phyloP scores from a whole-genome alignment of 2,329 filamentous ascomycete species.

The Tolypocladium sp. region DNA sequence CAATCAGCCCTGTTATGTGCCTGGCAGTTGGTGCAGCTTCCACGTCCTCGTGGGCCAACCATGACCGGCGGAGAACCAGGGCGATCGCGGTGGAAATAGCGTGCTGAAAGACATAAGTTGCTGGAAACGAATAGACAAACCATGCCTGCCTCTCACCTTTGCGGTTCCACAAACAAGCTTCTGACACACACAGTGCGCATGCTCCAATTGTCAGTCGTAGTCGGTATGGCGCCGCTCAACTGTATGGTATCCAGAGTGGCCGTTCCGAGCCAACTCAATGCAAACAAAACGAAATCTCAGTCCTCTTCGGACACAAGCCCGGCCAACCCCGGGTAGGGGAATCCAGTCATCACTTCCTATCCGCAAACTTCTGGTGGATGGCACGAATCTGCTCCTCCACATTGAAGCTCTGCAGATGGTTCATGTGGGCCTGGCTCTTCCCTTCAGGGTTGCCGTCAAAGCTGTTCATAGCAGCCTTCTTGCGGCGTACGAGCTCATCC shows the following conservation, averaged over 20 bases:
- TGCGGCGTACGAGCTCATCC: slow-evolving; percentile 66
- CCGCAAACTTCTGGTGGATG: slow-evolving; percentile 45
- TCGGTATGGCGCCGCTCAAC: background rate
- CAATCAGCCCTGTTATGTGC: background rate
- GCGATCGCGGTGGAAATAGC: background rate
- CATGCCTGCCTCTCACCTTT: slow-evolving; percentile 2
- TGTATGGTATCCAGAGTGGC: background rate
- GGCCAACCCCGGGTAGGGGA: background rate
- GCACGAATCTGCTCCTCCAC: slow-evolving; percentile 77
- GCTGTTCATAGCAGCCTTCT: slow-evolving; percentile 57
- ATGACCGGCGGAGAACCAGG: background rate
- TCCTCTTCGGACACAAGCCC: background rate
- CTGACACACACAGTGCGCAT: background rate
- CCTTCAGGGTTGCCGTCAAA: slow-evolving; percentile 59
- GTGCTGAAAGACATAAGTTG: slow-evolving; percentile 1
- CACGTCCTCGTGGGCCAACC: background rate
- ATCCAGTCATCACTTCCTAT: slow-evolving; percentile 20
- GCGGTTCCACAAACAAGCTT: background rate
- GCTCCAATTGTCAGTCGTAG: background rate
- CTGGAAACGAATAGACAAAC: background rate
- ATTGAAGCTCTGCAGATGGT: slow-evolving; percentile 59
- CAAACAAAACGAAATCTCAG: background rate
- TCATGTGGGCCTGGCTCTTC: slow-evolving; percentile 43
- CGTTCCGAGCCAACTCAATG: background rate
- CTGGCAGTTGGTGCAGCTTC: background rate